Conservation (phyloP, 305 asterid species). For the Nicotiana rustica region DNA sequence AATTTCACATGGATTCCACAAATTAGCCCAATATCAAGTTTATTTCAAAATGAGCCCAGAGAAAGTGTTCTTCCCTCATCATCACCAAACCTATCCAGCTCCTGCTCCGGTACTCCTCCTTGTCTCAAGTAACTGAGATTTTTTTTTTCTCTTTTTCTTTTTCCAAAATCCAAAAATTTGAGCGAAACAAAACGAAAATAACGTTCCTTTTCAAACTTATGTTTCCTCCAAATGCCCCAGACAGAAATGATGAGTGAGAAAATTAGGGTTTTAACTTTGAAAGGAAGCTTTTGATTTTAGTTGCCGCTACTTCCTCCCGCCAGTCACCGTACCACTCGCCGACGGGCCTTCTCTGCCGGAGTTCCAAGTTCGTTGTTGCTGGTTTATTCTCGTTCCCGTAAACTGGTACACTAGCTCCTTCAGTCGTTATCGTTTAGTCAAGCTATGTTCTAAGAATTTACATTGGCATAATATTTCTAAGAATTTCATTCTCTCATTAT, state of each 20-base stretch:
- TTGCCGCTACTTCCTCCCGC: background rate
- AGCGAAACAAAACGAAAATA: no score
- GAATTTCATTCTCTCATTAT: background rate
- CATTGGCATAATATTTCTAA: background rate
- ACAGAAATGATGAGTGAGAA: no score
- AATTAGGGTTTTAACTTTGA: no score
- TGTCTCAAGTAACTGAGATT: no score
- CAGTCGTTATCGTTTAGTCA: background rate
- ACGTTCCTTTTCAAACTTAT: no score
- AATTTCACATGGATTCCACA: no score
- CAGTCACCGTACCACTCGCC: background rate
- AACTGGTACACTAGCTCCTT: slow-evolving; percentile 7
- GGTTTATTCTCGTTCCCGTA: background rate
- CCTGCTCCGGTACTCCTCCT: background rate
- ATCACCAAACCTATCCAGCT: background rate
- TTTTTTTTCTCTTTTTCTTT: no score
- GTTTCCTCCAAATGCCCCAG: no score
- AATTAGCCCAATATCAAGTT: no score
- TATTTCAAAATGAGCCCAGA: no score
- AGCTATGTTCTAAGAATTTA: slow-evolving; percentile 19
- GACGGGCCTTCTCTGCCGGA: background rate
- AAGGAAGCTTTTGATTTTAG: background rate
- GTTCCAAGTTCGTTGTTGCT: background rate
- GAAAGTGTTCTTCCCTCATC: background rate
- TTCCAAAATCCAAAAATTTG: no score